Evolutionary conservation across 441 rosid species (phyloP).

Genomic region (Pelargonium cotyledonis): DNA sequence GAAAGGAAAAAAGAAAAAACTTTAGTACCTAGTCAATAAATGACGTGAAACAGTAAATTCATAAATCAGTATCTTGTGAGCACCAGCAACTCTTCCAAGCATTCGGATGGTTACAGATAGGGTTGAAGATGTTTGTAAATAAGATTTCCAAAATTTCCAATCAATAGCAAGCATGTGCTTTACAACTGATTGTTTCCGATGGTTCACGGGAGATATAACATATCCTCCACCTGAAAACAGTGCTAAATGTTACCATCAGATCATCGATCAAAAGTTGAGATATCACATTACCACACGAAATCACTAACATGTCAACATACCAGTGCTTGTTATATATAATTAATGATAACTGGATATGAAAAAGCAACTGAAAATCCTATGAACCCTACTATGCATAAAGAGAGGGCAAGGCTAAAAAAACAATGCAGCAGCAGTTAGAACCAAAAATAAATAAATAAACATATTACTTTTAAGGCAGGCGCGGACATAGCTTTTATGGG

Average conservation of each 20-base stretch:
- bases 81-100: slow-evolving; percentile 94
- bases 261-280: neutral
- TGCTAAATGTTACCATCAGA: slow-evolving; percentile 18
- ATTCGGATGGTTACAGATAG: slow-evolving; percentile 73
- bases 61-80: slow-evolving; percentile 16
- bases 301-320: neutral
- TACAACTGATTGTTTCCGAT: slow-evolving; percentile 69
- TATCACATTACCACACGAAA: neutral
- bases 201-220: slow-evolving; percentile 67
- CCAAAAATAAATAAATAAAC: slow-evolving; percentile 27
- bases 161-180: slow-evolving; percentile 98
- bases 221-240: slow-evolving; percentile 81
- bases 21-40: neutral
- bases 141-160: slow-evolving; percentile 90
- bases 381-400: too few relatives aligned
- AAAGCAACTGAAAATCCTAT: too few relatives aligned
- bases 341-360: too few relatives aligned
- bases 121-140: slow-evolving; percentile 59
- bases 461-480: slow-evolving; percentile 99
- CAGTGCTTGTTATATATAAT: neutral
- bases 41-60: slow-evolving; percentile 7
- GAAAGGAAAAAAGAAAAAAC: slow-evolving; percentile 10
- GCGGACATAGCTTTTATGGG: slow-evolving; percentile 74
- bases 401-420: too few relatives aligned
- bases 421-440: too few relatives aligned